These are phyloP conservation scores for Lasiosphaeria hispida DNA, from an alignment of 495 filamentous ascomycete species.

Conservation along the genomic window DNA sequence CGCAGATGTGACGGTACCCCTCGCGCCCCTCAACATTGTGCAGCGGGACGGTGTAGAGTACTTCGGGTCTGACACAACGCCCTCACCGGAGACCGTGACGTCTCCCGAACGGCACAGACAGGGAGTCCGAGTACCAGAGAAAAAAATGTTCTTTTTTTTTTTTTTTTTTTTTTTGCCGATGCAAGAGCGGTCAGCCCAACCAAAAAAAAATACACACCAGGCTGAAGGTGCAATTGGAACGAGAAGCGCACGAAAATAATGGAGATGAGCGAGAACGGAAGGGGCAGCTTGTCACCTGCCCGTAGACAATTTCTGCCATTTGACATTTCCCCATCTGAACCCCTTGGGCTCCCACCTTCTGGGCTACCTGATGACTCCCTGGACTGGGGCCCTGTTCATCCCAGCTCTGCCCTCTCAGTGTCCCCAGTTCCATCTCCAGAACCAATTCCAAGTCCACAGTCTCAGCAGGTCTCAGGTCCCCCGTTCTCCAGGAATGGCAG, in stretches of 20 bases:
- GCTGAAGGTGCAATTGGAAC: too few species aligned
- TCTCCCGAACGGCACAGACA: background rate
- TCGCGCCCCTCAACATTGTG: slow-evolving; percentile 5
- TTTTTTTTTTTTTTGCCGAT: too few species aligned
- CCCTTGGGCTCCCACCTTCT: background rate
- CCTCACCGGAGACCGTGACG: slow-evolving; percentile 11
- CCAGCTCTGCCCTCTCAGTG: background rate
- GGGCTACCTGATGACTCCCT: background rate
- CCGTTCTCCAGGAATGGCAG: background rate
- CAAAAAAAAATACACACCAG: background rate
- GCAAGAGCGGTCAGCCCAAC: slow-evolving; percentile 9
- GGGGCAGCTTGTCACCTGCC: background rate
- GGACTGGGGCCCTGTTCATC: slow-evolving; percentile 1
- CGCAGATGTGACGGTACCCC: slow-evolving; percentile 9
- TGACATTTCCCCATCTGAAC: background rate
- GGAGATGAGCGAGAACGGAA: background rate
- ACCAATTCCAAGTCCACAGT: background rate
- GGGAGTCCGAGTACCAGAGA: slow-evolving; percentile 1
- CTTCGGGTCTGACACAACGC: slow-evolving; percentile 17
- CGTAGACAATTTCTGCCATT: background rate
- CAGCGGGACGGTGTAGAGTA: slow-evolving; percentile 4
- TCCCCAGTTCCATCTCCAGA: background rate
- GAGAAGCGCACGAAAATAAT: too few species aligned
- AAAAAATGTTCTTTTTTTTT: too few species aligned
- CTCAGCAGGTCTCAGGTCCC: background rate